These are phyloP conservation scores for Fusarium sp. DNA, from an alignment of 2,329 filamentous ascomycete genomes.

Conservation along the genomic window DNA sequence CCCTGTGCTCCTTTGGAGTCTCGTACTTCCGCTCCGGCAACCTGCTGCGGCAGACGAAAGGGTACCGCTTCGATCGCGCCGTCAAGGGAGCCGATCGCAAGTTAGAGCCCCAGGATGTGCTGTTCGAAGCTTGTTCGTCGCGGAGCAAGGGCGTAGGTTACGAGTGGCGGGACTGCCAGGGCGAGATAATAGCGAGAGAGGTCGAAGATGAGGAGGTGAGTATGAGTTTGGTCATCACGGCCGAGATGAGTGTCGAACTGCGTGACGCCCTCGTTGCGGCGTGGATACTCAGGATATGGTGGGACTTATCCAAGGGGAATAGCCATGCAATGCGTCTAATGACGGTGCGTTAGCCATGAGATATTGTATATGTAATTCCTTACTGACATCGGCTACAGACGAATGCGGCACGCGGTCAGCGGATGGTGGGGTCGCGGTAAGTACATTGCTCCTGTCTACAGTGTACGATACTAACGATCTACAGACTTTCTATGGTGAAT, in stretches of 20 bases:
- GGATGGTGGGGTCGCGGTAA: conserved; percentile 12
- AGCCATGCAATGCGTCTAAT: conserved; percentile 27
- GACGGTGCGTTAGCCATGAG: conserved; percentile 23
- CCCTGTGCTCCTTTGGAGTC: conserved; percentile 49
- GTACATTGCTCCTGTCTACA: background rate
- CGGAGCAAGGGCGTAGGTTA: conserved; percentile 46
- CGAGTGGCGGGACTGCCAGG: conserved; percentile 52
- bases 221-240: conserved; percentile 50
- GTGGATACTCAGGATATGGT: conserved; percentile 55
- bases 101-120: conserved; percentile 38
- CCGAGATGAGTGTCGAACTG: conserved; percentile 46
- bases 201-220: conserved; percentile 44
- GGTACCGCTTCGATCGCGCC: conserved; percentile 50
- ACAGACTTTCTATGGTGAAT: background rate
- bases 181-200: conserved; percentile 51
- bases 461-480: background rate
- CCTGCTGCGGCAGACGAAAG: conserved; percentile 42
- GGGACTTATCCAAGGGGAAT: conserved; percentile 52
- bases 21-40: conserved; percentile 42
- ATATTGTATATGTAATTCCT: background rate
- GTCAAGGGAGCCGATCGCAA: conserved; percentile 43
- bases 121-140: conserved; percentile 50
- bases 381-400: conserved; percentile 29
- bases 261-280: conserved; percentile 54
- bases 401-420: conserved; percentile 27